phyloP scores from a whole-genome alignment of 495 filamentous ascomycete species.

The Penicillium pancosmium region DNA sequence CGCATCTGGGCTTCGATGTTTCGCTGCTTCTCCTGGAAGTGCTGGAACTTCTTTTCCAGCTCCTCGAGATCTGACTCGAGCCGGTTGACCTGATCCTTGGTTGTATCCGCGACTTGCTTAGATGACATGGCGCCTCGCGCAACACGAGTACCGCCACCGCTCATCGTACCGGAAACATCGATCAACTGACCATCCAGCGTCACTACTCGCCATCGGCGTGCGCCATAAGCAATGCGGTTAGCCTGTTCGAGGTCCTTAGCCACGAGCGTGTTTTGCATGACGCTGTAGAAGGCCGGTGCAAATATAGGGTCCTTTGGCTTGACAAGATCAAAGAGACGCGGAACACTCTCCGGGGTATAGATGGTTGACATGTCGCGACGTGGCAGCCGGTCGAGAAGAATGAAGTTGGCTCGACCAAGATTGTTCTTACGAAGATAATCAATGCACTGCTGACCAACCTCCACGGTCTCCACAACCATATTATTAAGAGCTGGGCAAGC shows the following conservation, averaged over 20 bases:
- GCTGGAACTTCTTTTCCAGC: constrained; percentile 75
- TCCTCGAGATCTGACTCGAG: constrained; percentile 85
- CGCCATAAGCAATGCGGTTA: constrained; percentile 94
- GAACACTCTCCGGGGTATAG: constrained; percentile 87
- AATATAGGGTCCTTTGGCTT: constrained; percentile 86
- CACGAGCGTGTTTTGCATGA: constrained; percentile 90
- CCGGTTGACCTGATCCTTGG: constrained; percentile 84
- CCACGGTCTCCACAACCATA: constrained; percentile 92
- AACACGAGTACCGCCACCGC: constrained; percentile 86
- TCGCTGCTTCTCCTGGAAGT: constrained; percentile 77
- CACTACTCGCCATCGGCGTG: constrained; percentile 90
- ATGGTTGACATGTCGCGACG: constrained; percentile 74
- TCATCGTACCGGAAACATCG: constrained; percentile 97
- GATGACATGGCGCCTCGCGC: constrained; percentile 94
- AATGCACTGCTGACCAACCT: constrained; percentile 95
- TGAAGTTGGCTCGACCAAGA: constrained; percentile 95
- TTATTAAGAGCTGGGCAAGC: constrained; percentile 91
- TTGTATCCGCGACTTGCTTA: constrained; percentile 81
- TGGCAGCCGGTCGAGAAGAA: constrained; percentile 85
- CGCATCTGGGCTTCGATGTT: constrained; percentile 73
- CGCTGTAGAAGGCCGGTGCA: constrained; percentile 89
- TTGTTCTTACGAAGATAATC: constrained; percentile 97
- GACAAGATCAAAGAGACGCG: constrained; percentile 89
- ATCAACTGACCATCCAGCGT: constrained; percentile 94
- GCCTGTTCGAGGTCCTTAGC: constrained; percentile 91